Evolutionary conservation across 1,139 yeast genomes (phyloP), one percentile per base, ranked within the genome.

Genomic region (Casaregolazyma suthepensis): DNA sequence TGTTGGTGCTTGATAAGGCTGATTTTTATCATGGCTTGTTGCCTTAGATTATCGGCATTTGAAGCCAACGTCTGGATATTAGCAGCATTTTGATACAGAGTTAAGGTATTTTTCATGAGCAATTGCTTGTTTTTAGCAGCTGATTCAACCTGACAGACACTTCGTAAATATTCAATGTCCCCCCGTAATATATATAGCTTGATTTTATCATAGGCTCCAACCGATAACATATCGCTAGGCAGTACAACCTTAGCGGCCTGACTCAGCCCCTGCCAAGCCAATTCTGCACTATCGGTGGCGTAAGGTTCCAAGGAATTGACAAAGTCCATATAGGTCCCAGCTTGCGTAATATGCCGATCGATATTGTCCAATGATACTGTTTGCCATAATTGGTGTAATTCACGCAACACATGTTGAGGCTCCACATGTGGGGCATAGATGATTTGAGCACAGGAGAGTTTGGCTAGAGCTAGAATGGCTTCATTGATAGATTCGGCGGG

Each of bases 151-250:
- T 51, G 55, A 15, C 63, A 51, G 29, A 48, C 53, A 2, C 63
- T 45, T 17, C 68, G 57, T 43, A 59, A 48, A 57, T 59, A 57
- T 19, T 64, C 68, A 12, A 63, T 54, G 50, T 65, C 68, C 9
- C 67, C 68, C 12, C 62, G 57, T 10, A 1, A 58, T 52, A 43
- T 20, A 46, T 46, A 49, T 29, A 49, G 37, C 37, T 22, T 43
- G 20, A 49, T 49, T 19, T 35, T 49, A 7, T 23, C 52, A 3
- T 13, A 38, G 7, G 46, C 46, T 17, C 19, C 19, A 1, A 49
- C 29, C 10, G 31, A 42, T 15, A 19, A 10, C 15, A 29, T 23
- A 20, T 15, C 22, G 29, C 35, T 35, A n/a, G 37, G 26, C 12
- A 23, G 38, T 15, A 47, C 20, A 5, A n/a, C 18, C 37, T 38